phyloP scores from a whole-genome alignment of 345 rosid species.

The Noccaea bulbosa region DNA sequence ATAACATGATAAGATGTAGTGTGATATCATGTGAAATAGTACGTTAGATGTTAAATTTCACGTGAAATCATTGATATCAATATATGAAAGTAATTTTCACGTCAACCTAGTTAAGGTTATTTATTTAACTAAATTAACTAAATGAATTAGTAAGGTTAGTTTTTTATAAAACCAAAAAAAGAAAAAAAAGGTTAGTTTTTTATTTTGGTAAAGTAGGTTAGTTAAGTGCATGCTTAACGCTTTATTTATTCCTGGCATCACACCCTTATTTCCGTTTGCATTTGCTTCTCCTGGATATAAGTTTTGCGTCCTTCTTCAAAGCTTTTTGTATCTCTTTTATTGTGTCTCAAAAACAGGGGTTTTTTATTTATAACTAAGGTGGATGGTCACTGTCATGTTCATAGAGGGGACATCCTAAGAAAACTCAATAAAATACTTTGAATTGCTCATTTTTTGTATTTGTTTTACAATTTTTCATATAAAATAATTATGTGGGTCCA shows the following conservation, averaged over 20 bases:
- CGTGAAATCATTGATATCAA: no score
- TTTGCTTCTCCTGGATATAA: background rate
- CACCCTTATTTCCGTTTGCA: background rate
- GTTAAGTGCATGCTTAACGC: no score
- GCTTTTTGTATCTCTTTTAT: constrained; percentile 39
- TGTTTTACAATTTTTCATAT: background rate
- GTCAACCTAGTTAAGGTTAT: no score
- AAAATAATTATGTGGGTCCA: constrained; percentile 25
- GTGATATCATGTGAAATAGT: no score
- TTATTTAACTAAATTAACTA: no score
- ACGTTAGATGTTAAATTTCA: no score
- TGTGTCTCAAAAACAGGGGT: constrained; percentile 42
- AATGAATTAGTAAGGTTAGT: no score
- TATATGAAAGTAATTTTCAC: no score
- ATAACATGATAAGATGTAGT: no score
- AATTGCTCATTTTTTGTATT: constrained; percentile 5
- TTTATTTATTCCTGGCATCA: background rate
- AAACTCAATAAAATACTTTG: constrained; percentile 20
- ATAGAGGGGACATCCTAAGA: constrained; percentile 44
- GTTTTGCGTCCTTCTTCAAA: constrained; percentile 29
- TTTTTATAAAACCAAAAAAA: no score
- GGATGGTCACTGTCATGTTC: constrained; percentile 41
- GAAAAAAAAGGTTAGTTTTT: no score
- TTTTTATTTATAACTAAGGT: constrained; percentile 31
- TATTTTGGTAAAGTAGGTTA: no score